phyloP scores from a whole-genome alignment of 2,329 filamentous ascomycete species.

The Fusarium miscanthi region DNA sequence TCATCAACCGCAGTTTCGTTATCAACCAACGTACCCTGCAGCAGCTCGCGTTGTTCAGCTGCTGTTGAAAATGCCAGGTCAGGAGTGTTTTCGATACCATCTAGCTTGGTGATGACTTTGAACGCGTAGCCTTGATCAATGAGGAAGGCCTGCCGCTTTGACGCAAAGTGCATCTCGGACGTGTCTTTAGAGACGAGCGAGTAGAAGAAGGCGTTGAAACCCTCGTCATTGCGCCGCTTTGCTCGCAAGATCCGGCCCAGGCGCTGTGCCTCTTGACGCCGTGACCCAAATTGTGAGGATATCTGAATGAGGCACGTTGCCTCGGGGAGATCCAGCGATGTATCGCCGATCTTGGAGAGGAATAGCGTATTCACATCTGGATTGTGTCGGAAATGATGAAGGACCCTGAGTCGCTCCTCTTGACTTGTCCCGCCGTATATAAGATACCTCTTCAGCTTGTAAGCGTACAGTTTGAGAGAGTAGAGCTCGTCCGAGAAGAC shows the following conservation, averaged over 20 bases:
- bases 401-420: conserved; percentile 82
- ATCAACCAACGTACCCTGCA: conserved; percentile 89
- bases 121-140: conserved; percentile 99
- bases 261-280: conserved; percentile 94
- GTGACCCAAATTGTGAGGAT: conserved; percentile 95
- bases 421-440: conserved; percentile 92
- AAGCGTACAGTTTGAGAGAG: conserved; percentile 86
- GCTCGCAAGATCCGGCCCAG: conserved; percentile 93
- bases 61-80: conserved; percentile 83
- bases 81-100: conserved; percentile 86
- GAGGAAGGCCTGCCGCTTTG: conserved; percentile 94
- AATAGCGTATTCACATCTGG: conserved; percentile 91
- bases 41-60: conserved; percentile 82
- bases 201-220: conserved; percentile 99
- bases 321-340: conserved; percentile 93
- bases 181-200: conserved; percentile 97
- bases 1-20: conserved; percentile 67
- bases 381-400: conserved; percentile 96
- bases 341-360: conserved; percentile 96
- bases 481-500: conserved; percentile 99
- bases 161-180: conserved; percentile 96
- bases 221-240: conserved; percentile 95
- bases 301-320: conserved; percentile 97
- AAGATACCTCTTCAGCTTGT: conserved; percentile 82
- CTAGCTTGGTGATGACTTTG: conserved; percentile 96